Evolutionary conservation across 345 rosid genomes (phyloP), one percentile per base, ranked within the genome.

Genomic region (Salix koriyanagi): DNA sequence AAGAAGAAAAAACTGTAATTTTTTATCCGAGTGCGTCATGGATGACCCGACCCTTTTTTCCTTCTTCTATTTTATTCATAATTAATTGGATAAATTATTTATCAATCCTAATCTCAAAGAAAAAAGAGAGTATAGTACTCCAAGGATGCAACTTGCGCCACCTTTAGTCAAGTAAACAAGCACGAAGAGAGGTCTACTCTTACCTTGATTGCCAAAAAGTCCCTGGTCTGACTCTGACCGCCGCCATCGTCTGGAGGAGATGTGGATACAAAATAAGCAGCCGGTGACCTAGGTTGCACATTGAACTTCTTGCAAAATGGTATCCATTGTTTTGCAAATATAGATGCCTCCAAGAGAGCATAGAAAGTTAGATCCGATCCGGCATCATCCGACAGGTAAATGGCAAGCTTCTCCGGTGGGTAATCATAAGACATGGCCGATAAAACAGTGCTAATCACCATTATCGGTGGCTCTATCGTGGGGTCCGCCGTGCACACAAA

Each of bases 401-500:
- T 85, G 10, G 86, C 82, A 21, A 89, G 82, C 76, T 89, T 89
- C 26, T 88, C 88, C 1, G 89, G 74, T 9, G 97, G 92, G 64
- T 91, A 91, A 67, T 89, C 83, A 3, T 84, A 88, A 6, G 93
- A 82, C 85, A 85, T 72, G 6, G 86, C 87, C 6, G 98, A 91
- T 76, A 91, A 76, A 14, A 90, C 81, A 0, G 93, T 93, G 87
- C 87, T 91, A 0, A 89, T 77, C 81, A 89, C 97, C 91, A 93
- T 36, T 54, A 73, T 21, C 28, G 97, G 94, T 66, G 94, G 98
- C 87, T 93, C 98, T n/a, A 88, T 79, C 21, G 28, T 80, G 0
- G 93, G 93, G 67, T 89, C 91, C 12, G 93, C 94, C 21, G 93
- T 91, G 91, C 93, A 89, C 10, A 90, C 88, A 42, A 93, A 93